Base-by-base conservation (phyloP, 305 asterid species). In the Coffea humblotiana region DNA sequence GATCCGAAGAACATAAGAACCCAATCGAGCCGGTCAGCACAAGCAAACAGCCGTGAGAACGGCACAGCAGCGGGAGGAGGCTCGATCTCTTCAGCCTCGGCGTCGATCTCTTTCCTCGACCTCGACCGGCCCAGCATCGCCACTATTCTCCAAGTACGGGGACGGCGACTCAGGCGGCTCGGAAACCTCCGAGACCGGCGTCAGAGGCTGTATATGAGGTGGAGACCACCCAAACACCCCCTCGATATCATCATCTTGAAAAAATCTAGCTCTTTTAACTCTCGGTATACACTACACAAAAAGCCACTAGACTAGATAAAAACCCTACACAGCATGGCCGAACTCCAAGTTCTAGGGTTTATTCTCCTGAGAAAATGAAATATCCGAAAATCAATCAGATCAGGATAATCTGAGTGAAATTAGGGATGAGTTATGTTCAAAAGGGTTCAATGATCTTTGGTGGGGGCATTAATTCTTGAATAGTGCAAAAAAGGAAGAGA, bases 121-220 rank as follows among this genome's bases (percentile, higher is more conserved):
- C 88, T 90, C 99, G 49, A 87, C 90, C 82, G 86, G 91, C 86
- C 83, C 87, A 68, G 90, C 93, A 25, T 92, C 99, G 10, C 87
- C 89, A 71, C 91, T 89, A 75, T 90, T 82, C 78, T 96, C 99
- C 82, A 89, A 77, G 87, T 96, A 96, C 64, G 99, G 99, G 14
- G 98, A 96, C 4, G 99, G 99, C 10, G 99, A 96, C 88, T 96
- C 99, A 82, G 99, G 99, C 78, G 99, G 99, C 89, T 96, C 99
- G 23, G 99, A 96, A 19, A 96, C 99, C 83, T 96, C 98, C 48
- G 99, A 96, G 25, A 96, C 99, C 81, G 99, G 99, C 84, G 99
- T 96, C 83, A 96, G 81, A 77, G 99, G 99, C 88, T 96, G 97
- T 86, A 94, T 92, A 80, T 94, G 99, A 48, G 99, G 99, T 52